phyloP scores from a whole-genome alignment of 2,329 filamentous ascomycete species.

The Talaromyces funiculosus region DNA sequence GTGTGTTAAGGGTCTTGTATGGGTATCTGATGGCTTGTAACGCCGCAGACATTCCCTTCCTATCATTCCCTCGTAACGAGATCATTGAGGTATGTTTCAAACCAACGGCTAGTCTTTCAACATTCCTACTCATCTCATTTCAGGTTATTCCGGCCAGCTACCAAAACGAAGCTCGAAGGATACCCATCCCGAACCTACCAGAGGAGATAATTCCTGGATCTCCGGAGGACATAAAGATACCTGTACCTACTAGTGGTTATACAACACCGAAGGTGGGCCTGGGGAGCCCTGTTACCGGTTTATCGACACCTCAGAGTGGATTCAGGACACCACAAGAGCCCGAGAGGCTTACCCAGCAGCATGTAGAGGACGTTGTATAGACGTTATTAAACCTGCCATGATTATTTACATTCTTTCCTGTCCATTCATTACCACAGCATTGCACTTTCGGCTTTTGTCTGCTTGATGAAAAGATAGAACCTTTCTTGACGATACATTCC shows the following conservation, averaged over 20 bases:
- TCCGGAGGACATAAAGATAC: constrained; percentile 75
- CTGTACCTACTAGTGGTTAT: constrained; percentile 57
- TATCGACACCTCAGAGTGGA: constrained; percentile 40
- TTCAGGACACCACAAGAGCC: constrained; percentile 39
- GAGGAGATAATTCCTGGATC: constrained; percentile 66
- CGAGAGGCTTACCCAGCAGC: constrained; percentile 40
- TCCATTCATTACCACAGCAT: background rate
- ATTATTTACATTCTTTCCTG: background rate
- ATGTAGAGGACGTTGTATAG: constrained; percentile 37
- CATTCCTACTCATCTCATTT: constrained; percentile 15
- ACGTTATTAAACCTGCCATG: constrained; percentile 18
- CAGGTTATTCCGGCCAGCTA: constrained; percentile 93
- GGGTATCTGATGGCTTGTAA: constrained; percentile 98
- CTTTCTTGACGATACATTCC: constrained; percentile 1
- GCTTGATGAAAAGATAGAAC: constrained; percentile 5
- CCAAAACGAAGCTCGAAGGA: constrained; percentile 89
- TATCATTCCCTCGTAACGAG: constrained; percentile 91
- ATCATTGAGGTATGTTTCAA: constrained; percentile 70
- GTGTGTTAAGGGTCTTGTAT: constrained; percentile 92
- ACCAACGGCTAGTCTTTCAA: background rate
- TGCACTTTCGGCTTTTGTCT: constrained; percentile 2
- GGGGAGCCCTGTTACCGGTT: constrained; percentile 34
- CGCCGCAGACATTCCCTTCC: constrained; percentile 83
- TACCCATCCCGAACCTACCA: constrained; percentile 69
- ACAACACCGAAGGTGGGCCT: constrained; percentile 41